These are phyloP conservation scores for Exophiala phaeomuriformis DNA, from an alignment of 2,329 filamentous ascomycete genomes.

Conservation along the genomic window DNA sequence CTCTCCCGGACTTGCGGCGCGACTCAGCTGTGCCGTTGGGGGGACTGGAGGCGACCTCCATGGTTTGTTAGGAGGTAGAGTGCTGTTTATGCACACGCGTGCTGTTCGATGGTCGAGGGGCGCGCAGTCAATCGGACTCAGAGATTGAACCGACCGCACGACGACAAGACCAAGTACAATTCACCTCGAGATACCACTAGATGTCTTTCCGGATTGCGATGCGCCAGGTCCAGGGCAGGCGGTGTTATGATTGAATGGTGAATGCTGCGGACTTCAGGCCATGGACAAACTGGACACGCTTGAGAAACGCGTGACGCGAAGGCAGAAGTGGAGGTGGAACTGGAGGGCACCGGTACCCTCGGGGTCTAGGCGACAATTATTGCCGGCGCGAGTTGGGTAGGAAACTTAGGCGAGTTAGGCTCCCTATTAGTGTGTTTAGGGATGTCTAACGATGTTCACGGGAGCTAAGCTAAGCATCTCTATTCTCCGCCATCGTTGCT, in stretches of 20 bases:
- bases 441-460: background rate
- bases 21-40: constrained; percentile 20
- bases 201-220: too few species aligned
- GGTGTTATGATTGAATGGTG: background rate
- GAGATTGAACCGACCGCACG: too few species aligned
- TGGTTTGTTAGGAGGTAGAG: background rate
- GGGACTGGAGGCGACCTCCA: constrained; percentile 18
- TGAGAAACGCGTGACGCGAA: constrained; percentile 15
- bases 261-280: background rate
- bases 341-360: background rate
- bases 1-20: constrained; percentile 41
- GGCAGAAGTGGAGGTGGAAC: background rate
- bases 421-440: too few species aligned
- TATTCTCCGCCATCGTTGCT: background rate
- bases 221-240: too few species aligned
- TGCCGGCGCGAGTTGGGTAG: too few species aligned
- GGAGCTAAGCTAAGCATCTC: background rate
- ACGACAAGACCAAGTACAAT: too few species aligned
- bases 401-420: too few species aligned
- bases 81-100: background rate
- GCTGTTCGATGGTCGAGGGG: background rate
- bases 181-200: too few species aligned
- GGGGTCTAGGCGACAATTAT: too few species aligned
- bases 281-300: constrained; percentile 4
- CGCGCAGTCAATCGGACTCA: too few species aligned